phyloP scores from a whole-genome alignment of 768 basidiomycete species.

The Pisolithus albus region DNA sequence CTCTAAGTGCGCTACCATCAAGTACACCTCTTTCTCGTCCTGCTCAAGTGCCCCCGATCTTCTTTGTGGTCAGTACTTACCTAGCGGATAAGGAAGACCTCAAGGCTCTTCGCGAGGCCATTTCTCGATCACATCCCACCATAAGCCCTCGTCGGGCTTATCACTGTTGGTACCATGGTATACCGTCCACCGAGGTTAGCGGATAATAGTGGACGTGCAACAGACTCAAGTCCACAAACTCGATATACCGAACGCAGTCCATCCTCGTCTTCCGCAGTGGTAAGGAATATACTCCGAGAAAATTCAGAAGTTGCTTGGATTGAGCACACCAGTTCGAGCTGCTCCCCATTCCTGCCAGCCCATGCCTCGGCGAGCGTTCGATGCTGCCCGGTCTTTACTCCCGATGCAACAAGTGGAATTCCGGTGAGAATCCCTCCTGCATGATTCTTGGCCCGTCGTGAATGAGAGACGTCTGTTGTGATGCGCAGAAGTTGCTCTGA shows the following conservation, averaged over 20 bases:
- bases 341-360: constrained; percentile 84
- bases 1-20: constrained; percentile 55
- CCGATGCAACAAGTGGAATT: constrained; percentile 93
- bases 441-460: constrained; percentile 97
- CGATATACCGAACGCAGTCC: constrained; percentile 95
- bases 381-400: constrained; percentile 85
- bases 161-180: constrained; percentile 98
- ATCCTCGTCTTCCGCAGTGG: constrained; percentile 96
- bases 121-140: constrained; percentile 63
- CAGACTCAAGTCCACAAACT: constrained; percentile 98
- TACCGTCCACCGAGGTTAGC: constrained; percentile 11
- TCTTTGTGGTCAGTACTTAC: constrained; percentile 97
- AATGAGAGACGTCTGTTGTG: constrained; percentile 88
- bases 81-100: constrained; percentile 75
- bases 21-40: constrained; percentile 91
- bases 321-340: constrained; percentile 67
- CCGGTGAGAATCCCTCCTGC: constrained; percentile 70
- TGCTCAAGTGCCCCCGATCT: constrained; percentile 89
- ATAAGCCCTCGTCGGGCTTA: constrained; percentile 89
- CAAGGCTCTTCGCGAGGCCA: constrained; percentile 82
- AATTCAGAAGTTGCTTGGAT: constrained; percentile 95
- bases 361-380: constrained; percentile 70
- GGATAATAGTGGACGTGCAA: neutral
- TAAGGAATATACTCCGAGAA: constrained; percentile 94
- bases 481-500: constrained; percentile 92